A percentile compares a stretch with the other conserved stretches of the same genome.
phyloP scores from a whole-genome alignment of 257 asterid genomes.

The Asclepias syriaca region DNA sequence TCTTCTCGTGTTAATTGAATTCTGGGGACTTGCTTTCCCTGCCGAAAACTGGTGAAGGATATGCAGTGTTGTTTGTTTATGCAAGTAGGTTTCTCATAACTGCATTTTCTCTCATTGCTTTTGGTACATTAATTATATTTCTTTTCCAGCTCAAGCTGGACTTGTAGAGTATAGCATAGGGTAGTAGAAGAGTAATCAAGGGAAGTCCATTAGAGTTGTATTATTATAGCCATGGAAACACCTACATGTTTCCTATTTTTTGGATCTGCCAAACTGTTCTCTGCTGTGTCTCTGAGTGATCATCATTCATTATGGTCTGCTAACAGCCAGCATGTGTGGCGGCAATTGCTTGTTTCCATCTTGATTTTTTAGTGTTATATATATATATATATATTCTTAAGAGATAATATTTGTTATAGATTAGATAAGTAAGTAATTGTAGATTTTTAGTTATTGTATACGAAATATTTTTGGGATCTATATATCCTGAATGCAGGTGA shows the following conservation, averaged over 20 bases:
- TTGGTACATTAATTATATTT: slow-evolving; percentile 3
- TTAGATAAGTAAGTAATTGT: too few relatives aligned
- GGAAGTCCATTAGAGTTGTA: neutral
- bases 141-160: slow-evolving; percentile 6
- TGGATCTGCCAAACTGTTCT: too few relatives aligned
- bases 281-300: too few relatives aligned
- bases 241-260: too few relatives aligned
- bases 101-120: neutral
- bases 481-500: too few relatives aligned
- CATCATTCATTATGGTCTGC: too few relatives aligned
- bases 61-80: neutral
- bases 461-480: too few relatives aligned
- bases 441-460: too few relatives aligned
- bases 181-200: slow-evolving; percentile 1
- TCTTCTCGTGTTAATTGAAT: slow-evolving; percentile 30
- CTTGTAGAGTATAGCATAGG: neutral
- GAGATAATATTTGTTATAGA: too few relatives aligned
- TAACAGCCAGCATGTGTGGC: too few relatives aligned
- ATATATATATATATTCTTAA: too few relatives aligned
- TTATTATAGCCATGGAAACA: neutral
- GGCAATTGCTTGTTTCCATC: too few relatives aligned
- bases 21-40: neutral
- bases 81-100: neutral
- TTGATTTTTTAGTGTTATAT: neutral
- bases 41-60: neutral